Conservation (phyloP, 148 eudicot genomes). For the Nyssa sinensis region DNA sequence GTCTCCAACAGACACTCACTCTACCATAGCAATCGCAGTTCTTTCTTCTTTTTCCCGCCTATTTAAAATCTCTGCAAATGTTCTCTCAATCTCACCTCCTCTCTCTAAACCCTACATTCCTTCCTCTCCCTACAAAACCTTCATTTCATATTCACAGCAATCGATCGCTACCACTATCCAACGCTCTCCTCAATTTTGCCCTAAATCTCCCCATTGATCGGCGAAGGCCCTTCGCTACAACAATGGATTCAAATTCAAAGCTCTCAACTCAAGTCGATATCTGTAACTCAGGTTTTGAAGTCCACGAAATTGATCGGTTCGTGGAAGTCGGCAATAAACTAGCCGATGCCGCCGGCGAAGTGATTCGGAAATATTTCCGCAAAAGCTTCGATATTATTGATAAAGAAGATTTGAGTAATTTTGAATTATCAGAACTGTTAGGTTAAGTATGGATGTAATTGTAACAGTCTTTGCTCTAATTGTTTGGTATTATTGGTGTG, state of each 20-base stretch:
- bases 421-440: neutral
- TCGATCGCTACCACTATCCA: neutral
- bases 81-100: slow-evolving; percentile 31
- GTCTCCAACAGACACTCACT: neutral
- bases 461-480: neutral
- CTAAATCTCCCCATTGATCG: slow-evolving; percentile 10
- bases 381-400: slow-evolving; percentile 68
- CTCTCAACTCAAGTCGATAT: slow-evolving; percentile 19
- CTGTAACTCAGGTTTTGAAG: slow-evolving; percentile 9
- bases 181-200: slow-evolving; percentile 15
- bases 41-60: slow-evolving; percentile 37
- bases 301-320: slow-evolving; percentile 48
- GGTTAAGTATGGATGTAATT: neutral
- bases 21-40: no score
- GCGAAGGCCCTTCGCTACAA: slow-evolving; percentile 8
- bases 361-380: slow-evolving; percentile 76
- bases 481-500: slow-evolving; percentile 17
- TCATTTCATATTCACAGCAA: neutral
- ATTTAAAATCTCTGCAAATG: slow-evolving; percentile 25
- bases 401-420: slow-evolving; percentile 75
- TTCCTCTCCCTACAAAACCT: slow-evolving; percentile 8
- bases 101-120: slow-evolving; percentile 22
- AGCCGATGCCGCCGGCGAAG: slow-evolving; percentile 86
- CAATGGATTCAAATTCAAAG: slow-evolving; percentile 8
- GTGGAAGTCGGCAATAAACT: slow-evolving; percentile 49